These are phyloP conservation scores for Trichoderma atroviride DNA, from an alignment of 2,329 filamentous ascomycete species.

Conservation along the genomic window DNA sequence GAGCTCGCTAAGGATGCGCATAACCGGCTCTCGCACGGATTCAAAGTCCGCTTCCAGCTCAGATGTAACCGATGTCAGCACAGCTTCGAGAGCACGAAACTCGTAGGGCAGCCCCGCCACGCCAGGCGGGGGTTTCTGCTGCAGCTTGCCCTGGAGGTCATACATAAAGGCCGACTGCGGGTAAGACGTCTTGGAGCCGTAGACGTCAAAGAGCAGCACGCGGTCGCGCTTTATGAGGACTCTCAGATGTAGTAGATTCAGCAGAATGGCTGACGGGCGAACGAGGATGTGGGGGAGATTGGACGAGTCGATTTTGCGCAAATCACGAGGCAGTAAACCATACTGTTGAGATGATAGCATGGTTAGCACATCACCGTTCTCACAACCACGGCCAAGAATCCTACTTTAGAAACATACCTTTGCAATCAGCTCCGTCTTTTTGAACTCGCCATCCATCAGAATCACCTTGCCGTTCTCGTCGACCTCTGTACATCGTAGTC, in stretches of 20 bases:
- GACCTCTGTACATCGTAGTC: constrained; percentile 91
- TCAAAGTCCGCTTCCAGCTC: constrained; percentile 95
- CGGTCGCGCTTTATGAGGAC: constrained; percentile 94
- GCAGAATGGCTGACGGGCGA: constrained; percentile 86
- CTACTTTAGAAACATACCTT: constrained; percentile 61
- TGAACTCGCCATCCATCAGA: constrained; percentile 91
- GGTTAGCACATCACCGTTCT: neutral
- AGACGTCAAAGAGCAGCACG: constrained; percentile 93
- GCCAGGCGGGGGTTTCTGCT: constrained; percentile 66
- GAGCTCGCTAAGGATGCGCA: constrained; percentile 82
- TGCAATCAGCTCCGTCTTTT: constrained; percentile 94
- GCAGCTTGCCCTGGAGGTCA: constrained; percentile 88
- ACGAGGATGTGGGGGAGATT: constrained; percentile 94
- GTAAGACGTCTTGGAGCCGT: constrained; percentile 91
- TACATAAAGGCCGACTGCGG: constrained; percentile 98
- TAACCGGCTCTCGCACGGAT: constrained; percentile 87
- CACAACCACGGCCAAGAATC: neutral
- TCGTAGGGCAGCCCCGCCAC: constrained; percentile 82
- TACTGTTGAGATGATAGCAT: constrained; percentile 59
- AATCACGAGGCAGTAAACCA: constrained; percentile 86
- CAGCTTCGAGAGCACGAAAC: constrained; percentile 92
- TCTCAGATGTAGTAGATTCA: constrained; percentile 94
- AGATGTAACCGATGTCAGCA: constrained; percentile 89
- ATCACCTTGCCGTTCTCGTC: constrained; percentile 91
- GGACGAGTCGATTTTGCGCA: constrained; percentile 97